A percentile compares a stretch with the other conserved stretches of the same genome.
Conservation (phyloP, 78 protist species). For the Cavenderia fasciculata region DNA sequence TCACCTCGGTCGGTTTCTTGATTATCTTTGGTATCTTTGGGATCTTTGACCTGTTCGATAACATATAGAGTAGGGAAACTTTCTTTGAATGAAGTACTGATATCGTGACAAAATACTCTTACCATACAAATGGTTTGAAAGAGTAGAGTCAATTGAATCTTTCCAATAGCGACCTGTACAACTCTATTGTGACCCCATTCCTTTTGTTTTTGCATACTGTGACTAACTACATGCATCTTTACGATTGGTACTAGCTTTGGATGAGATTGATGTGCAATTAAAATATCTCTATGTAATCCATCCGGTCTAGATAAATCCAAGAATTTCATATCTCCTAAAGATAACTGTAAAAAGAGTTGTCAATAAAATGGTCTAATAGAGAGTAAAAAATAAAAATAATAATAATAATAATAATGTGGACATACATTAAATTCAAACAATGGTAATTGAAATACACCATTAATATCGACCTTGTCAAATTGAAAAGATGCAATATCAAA, state of each 20-base stretch:
- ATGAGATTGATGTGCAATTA: background rate
- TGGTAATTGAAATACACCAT: constrained; percentile 69
- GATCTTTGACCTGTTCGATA: constrained; percentile 7
- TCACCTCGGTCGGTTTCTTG: background rate
- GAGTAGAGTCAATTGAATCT: constrained; percentile 7
- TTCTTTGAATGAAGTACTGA: background rate
- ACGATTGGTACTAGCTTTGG: constrained; percentile 1
- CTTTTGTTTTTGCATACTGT: constrained; percentile 19
- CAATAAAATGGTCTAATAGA: background rate
- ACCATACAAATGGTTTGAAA: constrained; percentile 52
- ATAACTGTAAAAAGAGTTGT: background rate
- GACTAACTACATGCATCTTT: constrained; percentile 54
- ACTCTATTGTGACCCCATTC: constrained; percentile 44
- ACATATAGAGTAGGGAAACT: constrained; percentile 34
- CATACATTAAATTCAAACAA: constrained; percentile 13
- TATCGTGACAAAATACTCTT: constrained; percentile 11
- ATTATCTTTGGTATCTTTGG: background rate
- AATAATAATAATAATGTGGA: background rate
- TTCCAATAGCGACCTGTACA: constrained; percentile 27
- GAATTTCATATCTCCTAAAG: constrained; percentile 48
- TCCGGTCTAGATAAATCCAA: constrained; percentile 12
- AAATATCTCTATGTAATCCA: constrained; percentile 33
- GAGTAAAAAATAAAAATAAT: background rate
- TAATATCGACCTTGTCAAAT: constrained; percentile 28
- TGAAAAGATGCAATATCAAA: constrained; percentile 32